Evolutionary conservation across 2,329 filamentous ascomycete species (phyloP).

Genomic region (Neopestalotiopsis clavispora): DNA sequence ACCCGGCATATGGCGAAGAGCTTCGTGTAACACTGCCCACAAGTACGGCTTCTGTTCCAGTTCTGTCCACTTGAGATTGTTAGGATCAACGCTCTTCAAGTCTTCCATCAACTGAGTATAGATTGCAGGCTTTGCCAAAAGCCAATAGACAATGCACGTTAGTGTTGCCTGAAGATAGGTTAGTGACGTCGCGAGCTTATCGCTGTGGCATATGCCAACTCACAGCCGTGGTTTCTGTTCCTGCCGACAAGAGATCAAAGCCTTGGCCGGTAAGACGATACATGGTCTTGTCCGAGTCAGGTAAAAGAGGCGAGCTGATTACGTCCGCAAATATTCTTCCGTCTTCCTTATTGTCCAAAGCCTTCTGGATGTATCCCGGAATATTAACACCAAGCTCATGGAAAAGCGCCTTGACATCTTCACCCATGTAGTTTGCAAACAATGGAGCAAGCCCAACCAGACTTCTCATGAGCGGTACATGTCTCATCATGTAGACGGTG

Average conservation of each 20-base stretch:
- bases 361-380: too few relatives aligned
- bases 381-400: slow-evolving; percentile 17
- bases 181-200: background rate
- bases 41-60: slow-evolving; percentile 30
- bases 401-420: slow-evolving; percentile 22
- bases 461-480: slow-evolving; percentile 24
- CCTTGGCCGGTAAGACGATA: slow-evolving; percentile 43
- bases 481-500: slow-evolving; percentile 22
- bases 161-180: background rate
- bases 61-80: slow-evolving; percentile 23
- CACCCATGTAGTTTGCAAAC: slow-evolving; percentile 27
- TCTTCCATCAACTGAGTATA: slow-evolving; percentile 37
- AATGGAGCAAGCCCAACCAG: slow-evolving; percentile 25
- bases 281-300: slow-evolving; percentile 38
- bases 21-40: slow-evolving; percentile 26
- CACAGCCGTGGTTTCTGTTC: slow-evolving; percentile 43
- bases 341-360: too few relatives aligned
- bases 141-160: slow-evolving; percentile 13
- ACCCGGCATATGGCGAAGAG: slow-evolving; percentile 27
- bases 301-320: slow-evolving; percentile 35
- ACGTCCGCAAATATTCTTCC: slow-evolving; percentile 36
- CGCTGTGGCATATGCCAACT: background rate
- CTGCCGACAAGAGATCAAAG: slow-evolving; percentile 42
- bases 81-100: slow-evolving; percentile 28
- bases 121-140: slow-evolving; percentile 37